A percentile compares a stretch with the other conserved stretches of the same genome.
These are phyloP conservation scores for Andrographis paniculata DNA, from an alignment of 305 asterid genomes.

Conservation along the genomic window DNA sequence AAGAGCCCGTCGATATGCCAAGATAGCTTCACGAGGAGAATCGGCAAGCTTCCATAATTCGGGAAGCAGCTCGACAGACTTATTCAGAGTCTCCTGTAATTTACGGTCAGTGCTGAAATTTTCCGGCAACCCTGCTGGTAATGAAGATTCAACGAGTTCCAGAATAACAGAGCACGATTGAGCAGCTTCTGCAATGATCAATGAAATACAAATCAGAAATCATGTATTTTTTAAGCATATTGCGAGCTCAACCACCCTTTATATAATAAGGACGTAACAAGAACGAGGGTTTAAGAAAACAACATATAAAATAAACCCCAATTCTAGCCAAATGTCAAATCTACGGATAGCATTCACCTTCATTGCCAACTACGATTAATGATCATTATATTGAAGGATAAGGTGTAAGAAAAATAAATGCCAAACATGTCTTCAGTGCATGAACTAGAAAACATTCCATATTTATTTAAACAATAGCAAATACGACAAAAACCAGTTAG, in stretches of 20 bases:
- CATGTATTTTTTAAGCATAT: conserved; percentile 10
- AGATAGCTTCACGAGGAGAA: conserved; percentile 56
- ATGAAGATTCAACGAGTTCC: conserved; percentile 87
- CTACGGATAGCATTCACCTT: conserved; percentile 5
- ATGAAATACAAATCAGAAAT: conserved; percentile 27
- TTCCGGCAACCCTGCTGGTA: conserved; percentile 90
- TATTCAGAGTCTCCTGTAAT: conserved; percentile 79
- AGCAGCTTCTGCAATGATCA: conserved; percentile 88
- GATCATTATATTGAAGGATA: neutral
- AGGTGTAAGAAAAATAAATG: neutral
- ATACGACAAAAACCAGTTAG: neutral
- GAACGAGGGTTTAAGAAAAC: too few relatives aligned
- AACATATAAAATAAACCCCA: conserved; percentile 13
- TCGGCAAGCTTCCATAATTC: conserved; percentile 75
- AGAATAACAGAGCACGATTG: conserved; percentile 84
- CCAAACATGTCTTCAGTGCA: neutral
- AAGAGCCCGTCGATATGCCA: conserved; percentile 83
- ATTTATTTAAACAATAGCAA: neutral
- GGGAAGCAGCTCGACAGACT: conserved; percentile 85
- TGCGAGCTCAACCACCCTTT: too few relatives aligned
- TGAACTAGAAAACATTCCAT: neutral
- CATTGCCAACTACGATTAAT: conserved; percentile 4
- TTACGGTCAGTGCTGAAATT: conserved; percentile 72
- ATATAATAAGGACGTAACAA: too few relatives aligned
- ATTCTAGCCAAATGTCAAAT: neutral